Conservation (phyloP, 768 basidiomycete species). For the Fomitopsis pulvina region DNA sequence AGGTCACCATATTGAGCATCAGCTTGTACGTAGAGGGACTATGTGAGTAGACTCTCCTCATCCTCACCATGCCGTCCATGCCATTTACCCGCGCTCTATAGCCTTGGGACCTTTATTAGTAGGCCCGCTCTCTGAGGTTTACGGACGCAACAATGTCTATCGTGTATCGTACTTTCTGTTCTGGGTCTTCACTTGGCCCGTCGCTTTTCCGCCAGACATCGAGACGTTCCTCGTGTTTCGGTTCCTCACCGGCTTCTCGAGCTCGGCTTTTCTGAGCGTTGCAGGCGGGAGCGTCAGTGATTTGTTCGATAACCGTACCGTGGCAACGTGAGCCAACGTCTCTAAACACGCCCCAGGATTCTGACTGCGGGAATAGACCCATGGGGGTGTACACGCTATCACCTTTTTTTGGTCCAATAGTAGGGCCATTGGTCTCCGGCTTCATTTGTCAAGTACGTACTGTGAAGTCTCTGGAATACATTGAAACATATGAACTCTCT, state of each 20-base stretch:
- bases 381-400: conserved; percentile 50
- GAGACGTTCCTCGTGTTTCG: conserved; percentile 60
- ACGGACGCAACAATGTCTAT: conserved; percentile 60
- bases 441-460: conserved; percentile 49
- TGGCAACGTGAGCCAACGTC: conserved; percentile 45
- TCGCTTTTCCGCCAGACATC: conserved; percentile 66
- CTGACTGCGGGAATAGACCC: conserved; percentile 28
- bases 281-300: conserved; percentile 58
- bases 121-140: conserved; percentile 41
- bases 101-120: conserved; percentile 21
- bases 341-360: background rate
- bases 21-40: conserved; percentile 38
- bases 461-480: background rate
- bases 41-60: conserved; percentile 12
- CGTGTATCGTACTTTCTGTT: conserved; percentile 52
- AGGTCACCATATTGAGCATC: conserved; percentile 44
- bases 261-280: conserved; percentile 53
- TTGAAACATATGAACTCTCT: conserved; percentile 1
- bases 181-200: conserved; percentile 60
- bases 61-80: background rate
- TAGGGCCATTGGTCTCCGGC: conserved; percentile 53
- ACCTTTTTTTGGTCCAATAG: conserved; percentile 51
- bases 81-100: background rate
- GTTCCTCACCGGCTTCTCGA: conserved; percentile 47
- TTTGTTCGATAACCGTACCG: conserved; percentile 45